Conservation (phyloP, 495 filamentous ascomycete genomes). For the Xylaria intraflava region DNA sequence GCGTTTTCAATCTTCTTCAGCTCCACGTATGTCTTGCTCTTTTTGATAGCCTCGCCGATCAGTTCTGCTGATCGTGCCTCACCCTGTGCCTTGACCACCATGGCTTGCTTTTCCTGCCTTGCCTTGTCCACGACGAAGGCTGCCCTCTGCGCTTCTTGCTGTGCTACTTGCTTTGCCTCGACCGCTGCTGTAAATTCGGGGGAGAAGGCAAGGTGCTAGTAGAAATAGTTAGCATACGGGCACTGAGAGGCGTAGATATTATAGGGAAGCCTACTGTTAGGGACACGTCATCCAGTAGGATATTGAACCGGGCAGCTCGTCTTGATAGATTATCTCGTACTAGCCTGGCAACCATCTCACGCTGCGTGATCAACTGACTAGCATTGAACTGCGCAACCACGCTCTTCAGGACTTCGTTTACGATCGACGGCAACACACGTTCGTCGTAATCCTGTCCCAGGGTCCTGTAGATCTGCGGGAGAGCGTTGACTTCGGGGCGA, state of each 20-base stretch:
- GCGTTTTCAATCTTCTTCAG: conserved; percentile 97
- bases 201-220: conserved; percentile 93
- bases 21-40: conserved; percentile 93
- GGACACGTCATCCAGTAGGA: conserved; percentile 94
- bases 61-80: conserved; percentile 96
- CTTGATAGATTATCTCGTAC: conserved; percentile 89
- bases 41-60: conserved; percentile 99
- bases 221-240: conserved; percentile 6
- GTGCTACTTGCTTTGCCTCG: conserved; percentile 97
- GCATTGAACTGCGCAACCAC: conserved; percentile 99
- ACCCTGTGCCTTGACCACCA: conserved; percentile 97
- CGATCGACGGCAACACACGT: conserved; percentile 91
- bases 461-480: conserved; percentile 94
- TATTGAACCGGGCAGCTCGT: conserved; percentile 92
- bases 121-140: conserved; percentile 99
- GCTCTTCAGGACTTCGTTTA: conserved; percentile 98
- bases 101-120: conserved; percentile 98
- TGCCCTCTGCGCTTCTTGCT: conserved; percentile 95
- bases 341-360: conserved; percentile 87
- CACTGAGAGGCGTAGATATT: not conserved
- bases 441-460: conserved; percentile 96
- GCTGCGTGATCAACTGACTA: conserved; percentile 94
- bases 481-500: conserved; percentile 74
- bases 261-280: conserved; percentile 62
- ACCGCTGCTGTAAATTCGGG: conserved; percentile 98